These are phyloP conservation scores for Pseudogymnoascus sp. DNA, from an alignment of 2,329 filamentous ascomycete genomes.

Conservation along the genomic window DNA sequence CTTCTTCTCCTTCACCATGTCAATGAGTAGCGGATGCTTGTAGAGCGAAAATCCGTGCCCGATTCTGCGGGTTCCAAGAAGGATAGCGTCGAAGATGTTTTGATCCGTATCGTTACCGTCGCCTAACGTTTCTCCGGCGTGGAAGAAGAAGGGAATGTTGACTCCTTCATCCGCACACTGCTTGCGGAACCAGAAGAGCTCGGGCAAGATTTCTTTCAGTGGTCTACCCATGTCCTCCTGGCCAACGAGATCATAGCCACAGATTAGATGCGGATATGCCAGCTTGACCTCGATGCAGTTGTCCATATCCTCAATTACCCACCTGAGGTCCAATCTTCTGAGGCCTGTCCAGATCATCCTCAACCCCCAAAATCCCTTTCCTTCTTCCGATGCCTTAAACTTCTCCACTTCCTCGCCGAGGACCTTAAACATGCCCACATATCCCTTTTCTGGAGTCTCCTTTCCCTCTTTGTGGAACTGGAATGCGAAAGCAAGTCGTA, in stretches of 20 bases:
- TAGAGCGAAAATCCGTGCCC: slow-evolving; percentile 83
- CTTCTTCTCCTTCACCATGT: slow-evolving; percentile 79
- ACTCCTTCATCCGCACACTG: slow-evolving; percentile 69
- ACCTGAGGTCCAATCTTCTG: slow-evolving; percentile 52
- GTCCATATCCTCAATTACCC: slow-evolving; percentile 74
- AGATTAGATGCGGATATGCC: slow-evolving; percentile 67
- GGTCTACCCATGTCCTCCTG: slow-evolving; percentile 75
- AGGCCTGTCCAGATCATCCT: slow-evolving; percentile 78
- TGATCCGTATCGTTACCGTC: slow-evolving; percentile 65
- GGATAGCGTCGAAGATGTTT: slow-evolving; percentile 82
- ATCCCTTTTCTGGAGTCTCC: slow-evolving; percentile 59
- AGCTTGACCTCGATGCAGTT: slow-evolving; percentile 76
- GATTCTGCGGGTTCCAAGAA: slow-evolving; percentile 80
- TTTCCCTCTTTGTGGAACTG: slow-evolving; percentile 57
- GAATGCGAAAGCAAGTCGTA: slow-evolving; percentile 66
- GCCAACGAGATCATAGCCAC: slow-evolving; percentile 83
- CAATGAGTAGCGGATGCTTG: slow-evolving; percentile 82
- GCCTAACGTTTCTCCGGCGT: slow-evolving; percentile 81
- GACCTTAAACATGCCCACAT: slow-evolving; percentile 59
- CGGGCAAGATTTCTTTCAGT: slow-evolving; percentile 66
- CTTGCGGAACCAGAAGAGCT: slow-evolving; percentile 90
- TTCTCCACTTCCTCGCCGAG: slow-evolving; percentile 68
- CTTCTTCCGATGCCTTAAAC: slow-evolving; percentile 64
- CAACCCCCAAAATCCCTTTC: slow-evolving; percentile 72
- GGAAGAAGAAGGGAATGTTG: slow-evolving; percentile 89